Evolutionary conservation across 306 rosid species (phyloP), one percentile per base, ranked within the genome.

Genomic region (Quillaja saponaria): DNA sequence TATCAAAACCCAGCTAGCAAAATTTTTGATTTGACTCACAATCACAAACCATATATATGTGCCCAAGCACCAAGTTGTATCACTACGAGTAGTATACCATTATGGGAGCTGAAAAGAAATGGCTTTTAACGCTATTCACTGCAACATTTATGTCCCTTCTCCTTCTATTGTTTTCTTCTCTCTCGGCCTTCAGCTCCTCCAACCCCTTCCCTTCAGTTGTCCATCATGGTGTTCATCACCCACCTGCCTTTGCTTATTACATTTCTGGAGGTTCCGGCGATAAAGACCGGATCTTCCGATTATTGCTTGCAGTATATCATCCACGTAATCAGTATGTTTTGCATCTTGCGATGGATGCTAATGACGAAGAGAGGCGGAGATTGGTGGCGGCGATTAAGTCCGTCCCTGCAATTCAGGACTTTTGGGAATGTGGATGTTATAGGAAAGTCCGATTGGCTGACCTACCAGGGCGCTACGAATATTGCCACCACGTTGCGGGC

Each of bases 81-180:
- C 51, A 55, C 21, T 8, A 13, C 34, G 21, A 19, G 14, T 49
- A 52, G 46, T 19, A 19, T 52, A 16, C 16, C 55, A 35, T 45
- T 47, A 91, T 92, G 96, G 96, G 95, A 82, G 95, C 87, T 77
- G 96, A 91, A 73, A 88, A 67, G 72, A 88, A 79, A 78, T 91
- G 95, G 90, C 85, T 88, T 8, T 82, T 91, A 66, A 86, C 95
- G 21, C 80, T 91, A 51, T 79, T 91, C 82, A 65, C 74, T 10
- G 88, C 92, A 38, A 78, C 87, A 17, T 73, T 88, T 8, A 37
- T 92, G 40, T 79, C 94, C 2, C 75, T 88, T 46, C 53, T 81
- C 50, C 58, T 92, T 16, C 72, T 92, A 1, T 49, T 92, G 13
- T 61, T 85, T 75, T 82, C 88, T 49, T 78, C 95, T n/a, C 61